A percentile compares a stretch with the other conserved stretches of the same genome.
These are phyloP conservation scores for Candida stauntonica DNA, from an alignment of 805 yeast species.

Conservation along the genomic window DNA sequence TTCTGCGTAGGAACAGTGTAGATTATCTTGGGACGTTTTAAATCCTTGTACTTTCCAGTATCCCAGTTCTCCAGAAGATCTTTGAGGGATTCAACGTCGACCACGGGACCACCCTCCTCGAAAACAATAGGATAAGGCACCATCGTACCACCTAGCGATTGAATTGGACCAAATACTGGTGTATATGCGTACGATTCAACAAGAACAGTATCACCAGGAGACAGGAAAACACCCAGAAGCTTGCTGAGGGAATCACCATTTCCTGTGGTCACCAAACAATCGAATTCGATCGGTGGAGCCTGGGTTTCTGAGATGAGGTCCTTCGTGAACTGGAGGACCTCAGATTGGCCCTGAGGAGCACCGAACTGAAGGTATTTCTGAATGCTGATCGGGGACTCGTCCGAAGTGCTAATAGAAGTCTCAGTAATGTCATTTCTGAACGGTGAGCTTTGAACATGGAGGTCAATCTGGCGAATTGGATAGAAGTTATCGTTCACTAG, in stretches of 20 bases:
- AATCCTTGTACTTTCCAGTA: conserved; percentile 38
- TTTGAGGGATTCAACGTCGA: conserved; percentile 47
- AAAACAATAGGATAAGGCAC: conserved; percentile 42
- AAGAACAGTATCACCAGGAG: conserved; percentile 51
- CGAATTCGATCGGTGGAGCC: conserved; percentile 30
- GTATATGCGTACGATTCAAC: conserved; percentile 66
- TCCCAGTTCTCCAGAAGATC: conserved; percentile 42
- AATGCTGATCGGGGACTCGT: conserved; percentile 1
- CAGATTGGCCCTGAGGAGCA: conserved; percentile 53
- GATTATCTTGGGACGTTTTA: conserved; percentile 46
- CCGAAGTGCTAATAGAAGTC: conserved; percentile 2
- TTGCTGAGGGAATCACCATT: conserved; percentile 53
- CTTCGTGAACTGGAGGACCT: conserved; percentile 55
- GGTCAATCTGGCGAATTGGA: conserved; percentile 10
- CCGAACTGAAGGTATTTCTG: conserved; percentile 10
- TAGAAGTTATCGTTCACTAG: conserved; percentile 6
- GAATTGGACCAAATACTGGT: conserved; percentile 45
- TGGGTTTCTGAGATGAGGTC: conserved; percentile 38
- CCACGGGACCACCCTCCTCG: conserved; percentile 18
- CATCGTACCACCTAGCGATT: conserved; percentile 27
- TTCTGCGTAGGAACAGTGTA: conserved; percentile 67
- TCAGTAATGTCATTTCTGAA: conserved; percentile 1
- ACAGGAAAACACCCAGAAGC: conserved; percentile 42
- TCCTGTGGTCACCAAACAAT: conserved; percentile 41
- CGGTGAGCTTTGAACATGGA: conserved; percentile 10